These are phyloP conservation scores for Zymoseptoria ardabiliae DNA, from an alignment of 2,329 filamentous ascomycete genomes.

Conservation along the genomic window DNA sequence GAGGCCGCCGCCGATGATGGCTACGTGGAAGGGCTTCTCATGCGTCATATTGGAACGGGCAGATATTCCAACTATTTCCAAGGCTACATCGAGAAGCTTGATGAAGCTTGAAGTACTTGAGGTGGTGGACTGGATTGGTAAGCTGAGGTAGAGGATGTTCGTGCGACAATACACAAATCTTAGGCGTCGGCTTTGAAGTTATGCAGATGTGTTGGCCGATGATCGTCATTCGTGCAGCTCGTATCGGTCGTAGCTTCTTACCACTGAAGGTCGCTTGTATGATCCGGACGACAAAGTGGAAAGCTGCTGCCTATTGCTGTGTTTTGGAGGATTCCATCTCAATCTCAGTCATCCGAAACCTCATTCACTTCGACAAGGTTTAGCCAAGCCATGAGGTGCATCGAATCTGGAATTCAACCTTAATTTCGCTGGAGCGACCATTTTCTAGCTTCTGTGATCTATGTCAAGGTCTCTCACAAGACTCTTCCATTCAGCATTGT, in stretches of 20 bases:
- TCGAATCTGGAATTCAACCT: too few species aligned
- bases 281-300: neutral
- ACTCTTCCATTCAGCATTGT: neutral
- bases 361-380: neutral
- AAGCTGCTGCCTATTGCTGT: neutral
- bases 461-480: too few species aligned
- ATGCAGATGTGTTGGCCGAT: neutral
- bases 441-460: too few species aligned
- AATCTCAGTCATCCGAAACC: too few species aligned
- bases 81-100: neutral
- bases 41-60: neutral
- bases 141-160: neutral
- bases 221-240: neutral
- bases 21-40: conserved; percentile 23
- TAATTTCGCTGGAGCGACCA: too few species aligned
- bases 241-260: too few species aligned
- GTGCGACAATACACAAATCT: neutral
- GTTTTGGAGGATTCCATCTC: too few species aligned
- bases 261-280: too few species aligned
- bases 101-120: neutral
- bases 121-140: neutral
- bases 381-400: neutral
- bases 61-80: too few species aligned
- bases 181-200: neutral
- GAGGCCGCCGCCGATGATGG: conserved; percentile 55